phyloP scores from a whole-genome alignment of 2,329 filamentous ascomycete species.

The Colletotrichum agaves region DNA sequence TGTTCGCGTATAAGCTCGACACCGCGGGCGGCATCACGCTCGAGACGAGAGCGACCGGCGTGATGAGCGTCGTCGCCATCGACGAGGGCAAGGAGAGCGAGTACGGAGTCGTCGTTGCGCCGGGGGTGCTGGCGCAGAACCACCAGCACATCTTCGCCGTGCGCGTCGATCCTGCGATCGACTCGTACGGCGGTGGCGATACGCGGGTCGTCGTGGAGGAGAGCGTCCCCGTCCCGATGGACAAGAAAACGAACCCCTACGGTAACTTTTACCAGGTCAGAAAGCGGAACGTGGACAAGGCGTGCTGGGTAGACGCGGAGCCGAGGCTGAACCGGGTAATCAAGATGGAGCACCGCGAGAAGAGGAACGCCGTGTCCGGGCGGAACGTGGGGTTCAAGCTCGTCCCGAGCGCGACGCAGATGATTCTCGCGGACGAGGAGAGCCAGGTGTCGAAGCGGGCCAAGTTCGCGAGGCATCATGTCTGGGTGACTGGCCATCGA shows the following conservation, averaged over 20 bases:
- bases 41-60: slow-evolving; percentile 74
- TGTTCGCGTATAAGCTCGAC: slow-evolving; percentile 65
- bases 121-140: slow-evolving; percentile 73
- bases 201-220: slow-evolving; percentile 62
- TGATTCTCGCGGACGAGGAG: slow-evolving; percentile 57
- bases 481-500: slow-evolving; percentile 61
- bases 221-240: slow-evolving; percentile 49
- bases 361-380: slow-evolving; percentile 59
- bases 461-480: slow-evolving; percentile 56
- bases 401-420: slow-evolving; percentile 55
- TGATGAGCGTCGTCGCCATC: slow-evolving; percentile 70
- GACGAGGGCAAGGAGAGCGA: slow-evolving; percentile 59
- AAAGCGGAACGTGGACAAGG: slow-evolving; percentile 57
- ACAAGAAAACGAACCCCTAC: slow-evolving; percentile 66
- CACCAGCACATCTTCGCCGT: slow-evolving; percentile 77
- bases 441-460: slow-evolving; percentile 57
- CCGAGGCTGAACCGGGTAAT: slow-evolving; percentile 62
- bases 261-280: slow-evolving; percentile 70
- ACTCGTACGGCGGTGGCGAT: slow-evolving; percentile 54
- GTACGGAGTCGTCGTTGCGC: slow-evolving; percentile 71
- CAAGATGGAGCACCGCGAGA: slow-evolving; percentile 58
- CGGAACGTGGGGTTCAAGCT: slow-evolving; percentile 63
- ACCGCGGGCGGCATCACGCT: slow-evolving; percentile 70
- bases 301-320: slow-evolving; percentile 63
- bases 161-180: slow-evolving; percentile 73